phyloP scores from a whole-genome alignment of 1,139 yeast species.

The Geotrichum reessii region DNA sequence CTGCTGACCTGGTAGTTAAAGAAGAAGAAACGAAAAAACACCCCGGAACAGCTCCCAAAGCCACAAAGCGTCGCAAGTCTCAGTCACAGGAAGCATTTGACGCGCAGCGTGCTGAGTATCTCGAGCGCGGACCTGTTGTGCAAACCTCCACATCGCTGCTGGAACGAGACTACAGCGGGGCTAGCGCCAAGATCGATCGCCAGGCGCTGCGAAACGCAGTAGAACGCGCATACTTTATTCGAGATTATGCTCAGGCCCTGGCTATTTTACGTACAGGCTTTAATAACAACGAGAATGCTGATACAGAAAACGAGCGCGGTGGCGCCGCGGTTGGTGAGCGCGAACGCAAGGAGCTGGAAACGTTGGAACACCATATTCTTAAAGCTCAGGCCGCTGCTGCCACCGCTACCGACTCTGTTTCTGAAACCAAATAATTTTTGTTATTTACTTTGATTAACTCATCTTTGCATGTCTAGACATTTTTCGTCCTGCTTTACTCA shows the following conservation, averaged over 20 bases:
- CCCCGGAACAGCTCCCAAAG: neutral
- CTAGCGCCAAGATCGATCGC: slow-evolving; percentile 28
- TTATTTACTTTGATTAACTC: neutral
- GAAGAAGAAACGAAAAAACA: slow-evolving; percentile 1
- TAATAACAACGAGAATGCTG: neutral
- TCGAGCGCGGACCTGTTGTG: slow-evolving; percentile 29
- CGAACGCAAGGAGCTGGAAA: slow-evolving; percentile 1
- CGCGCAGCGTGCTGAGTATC: slow-evolving; percentile 28
- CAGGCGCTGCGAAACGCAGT: slow-evolving; percentile 33
- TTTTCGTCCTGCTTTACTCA: neutral
- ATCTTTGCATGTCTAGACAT: neutral
- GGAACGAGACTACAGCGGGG: slow-evolving; percentile 21
- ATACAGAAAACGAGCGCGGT: neutral
- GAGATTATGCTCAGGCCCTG: slow-evolving; percentile 29
- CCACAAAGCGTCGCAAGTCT: neutral
- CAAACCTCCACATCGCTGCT: slow-evolving; percentile 17
- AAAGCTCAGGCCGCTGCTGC: neutral
- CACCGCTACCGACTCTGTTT: neutral
- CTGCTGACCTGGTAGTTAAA: too few relatives aligned
- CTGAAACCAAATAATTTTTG: neutral
- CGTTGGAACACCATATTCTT: neutral
- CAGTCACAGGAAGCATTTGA: slow-evolving; percentile 30
- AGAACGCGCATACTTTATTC: slow-evolving; percentile 33
- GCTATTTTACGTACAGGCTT: slow-evolving; percentile 21
- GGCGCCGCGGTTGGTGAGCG: neutral